Percentiles rank a stretch among this genome's conserved stretches.
Evolutionary conservation across 1,139 yeast genomes (phyloP).

Genomic region (Candida sp.): DNA sequence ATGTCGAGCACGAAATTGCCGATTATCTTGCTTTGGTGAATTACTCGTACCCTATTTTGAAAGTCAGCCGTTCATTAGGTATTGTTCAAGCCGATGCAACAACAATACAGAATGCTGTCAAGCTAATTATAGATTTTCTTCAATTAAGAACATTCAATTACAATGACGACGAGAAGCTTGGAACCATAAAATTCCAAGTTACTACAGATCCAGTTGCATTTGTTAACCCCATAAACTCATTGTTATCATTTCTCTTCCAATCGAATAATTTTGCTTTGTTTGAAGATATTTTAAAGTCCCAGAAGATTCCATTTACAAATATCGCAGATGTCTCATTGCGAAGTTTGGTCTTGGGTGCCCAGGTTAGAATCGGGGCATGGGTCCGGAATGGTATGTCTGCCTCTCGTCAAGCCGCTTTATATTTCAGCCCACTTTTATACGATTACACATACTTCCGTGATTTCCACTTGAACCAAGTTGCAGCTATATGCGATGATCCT

Average conservation of each 20-base stretch:
- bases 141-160: constrained; percentile 15
- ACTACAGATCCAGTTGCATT: constrained; percentile 51
- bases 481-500: constrained; percentile 44
- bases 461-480: constrained; percentile 55
- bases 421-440: constrained; percentile 30
- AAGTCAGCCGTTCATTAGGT: constrained; percentile 43
- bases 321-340: constrained; percentile 58
- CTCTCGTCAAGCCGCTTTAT: constrained; percentile 42
- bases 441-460: constrained; percentile 42
- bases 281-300: constrained; percentile 11
- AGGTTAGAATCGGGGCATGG: constrained; percentile 83
- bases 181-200: constrained; percentile 39
- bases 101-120: constrained; percentile 14
- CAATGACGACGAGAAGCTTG: constrained; percentile 25
- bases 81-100: constrained; percentile 21
- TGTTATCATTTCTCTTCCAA: constrained; percentile 43
- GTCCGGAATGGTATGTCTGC: constrained; percentile 73
- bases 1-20: constrained; percentile 55
- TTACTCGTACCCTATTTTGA: constrained; percentile 45
- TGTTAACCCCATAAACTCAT: constrained; percentile 56
- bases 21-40: constrained; percentile 48
- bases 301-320: constrained; percentile 27
- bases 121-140: constrained; percentile 23
- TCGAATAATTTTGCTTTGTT: constrained; percentile 23
- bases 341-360: constrained; percentile 66